Conservation (phyloP, 768 basidiomycete species). For the Lepiota venenata region DNA sequence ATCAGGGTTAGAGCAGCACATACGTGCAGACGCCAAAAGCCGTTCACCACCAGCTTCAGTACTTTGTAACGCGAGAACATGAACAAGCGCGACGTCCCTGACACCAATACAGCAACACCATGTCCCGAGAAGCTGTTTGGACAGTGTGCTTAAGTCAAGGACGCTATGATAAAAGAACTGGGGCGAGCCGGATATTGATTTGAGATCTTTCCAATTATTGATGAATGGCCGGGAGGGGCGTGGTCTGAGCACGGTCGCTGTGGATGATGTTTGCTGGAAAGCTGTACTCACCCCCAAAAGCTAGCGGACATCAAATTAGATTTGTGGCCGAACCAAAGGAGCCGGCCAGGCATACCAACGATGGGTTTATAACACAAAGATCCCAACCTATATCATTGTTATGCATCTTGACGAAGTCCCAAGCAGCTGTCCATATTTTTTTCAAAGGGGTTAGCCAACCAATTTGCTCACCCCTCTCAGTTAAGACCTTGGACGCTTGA, state of each 20-base stretch:
- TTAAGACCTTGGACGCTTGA: conserved; percentile 57
- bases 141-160: conserved; percentile 30
- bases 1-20: background rate
- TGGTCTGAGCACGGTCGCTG: background rate
- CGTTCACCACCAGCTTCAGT: conserved; percentile 52
- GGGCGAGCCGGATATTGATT: background rate
- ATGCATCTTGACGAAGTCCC: conserved; percentile 38
- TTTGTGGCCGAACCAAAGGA: background rate
- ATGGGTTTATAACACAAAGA: conserved; percentile 48
- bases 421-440: conserved; percentile 27
- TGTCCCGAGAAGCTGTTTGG: conserved; percentile 27
- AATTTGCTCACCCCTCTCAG: conserved; percentile 45
- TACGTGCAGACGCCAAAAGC: conserved; percentile 43
- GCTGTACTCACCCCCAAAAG: too few relatives aligned
- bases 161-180: background rate
- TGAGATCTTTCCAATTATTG: conserved; percentile 16
- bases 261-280: too few relatives aligned
- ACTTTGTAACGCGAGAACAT: conserved; percentile 46
- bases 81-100: conserved; percentile 52
- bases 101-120: conserved; percentile 40
- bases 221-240: background rate
- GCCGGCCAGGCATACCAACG: conserved; percentile 33
- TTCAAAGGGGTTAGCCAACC: too few relatives aligned
- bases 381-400: conserved; percentile 44
- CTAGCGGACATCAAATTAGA: too few relatives aligned